Evolutionary conservation across 2,329 filamentous ascomycete species (phyloP).

Genomic region (Tolypocladium tundrense): DNA sequence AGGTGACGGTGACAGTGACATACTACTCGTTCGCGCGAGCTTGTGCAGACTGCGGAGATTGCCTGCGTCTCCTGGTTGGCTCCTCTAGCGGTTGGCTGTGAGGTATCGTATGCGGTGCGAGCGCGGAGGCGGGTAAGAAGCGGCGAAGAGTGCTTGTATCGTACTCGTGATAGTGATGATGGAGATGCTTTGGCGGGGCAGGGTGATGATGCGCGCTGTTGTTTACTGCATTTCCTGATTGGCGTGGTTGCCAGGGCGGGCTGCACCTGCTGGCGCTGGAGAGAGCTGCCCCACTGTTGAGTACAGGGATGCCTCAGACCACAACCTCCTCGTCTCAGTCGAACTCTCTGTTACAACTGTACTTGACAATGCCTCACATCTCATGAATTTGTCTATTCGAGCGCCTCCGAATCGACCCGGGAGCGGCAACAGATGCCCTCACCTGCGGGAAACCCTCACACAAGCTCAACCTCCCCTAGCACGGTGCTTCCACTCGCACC

Average conservation of each 20-base stretch:
- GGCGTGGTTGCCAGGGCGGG: constrained; percentile 18
- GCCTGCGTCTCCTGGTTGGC: neutral
- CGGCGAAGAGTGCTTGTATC: neutral
- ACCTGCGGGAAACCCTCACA: neutral
- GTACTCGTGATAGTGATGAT: neutral
- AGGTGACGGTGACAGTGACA: neutral
- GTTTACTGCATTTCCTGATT: constrained; percentile 21
- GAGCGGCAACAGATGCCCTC: neutral
- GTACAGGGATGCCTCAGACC: neutral
- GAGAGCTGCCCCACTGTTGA: neutral
- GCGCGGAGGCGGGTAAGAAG: neutral
- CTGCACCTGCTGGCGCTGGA: neutral
- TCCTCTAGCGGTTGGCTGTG: neutral
- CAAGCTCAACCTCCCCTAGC: neutral
- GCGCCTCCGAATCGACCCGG: neutral
- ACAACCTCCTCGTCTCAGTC: too few species aligned
- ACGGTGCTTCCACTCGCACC: constrained; percentile 4
- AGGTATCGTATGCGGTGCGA: neutral
- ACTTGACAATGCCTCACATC: neutral
- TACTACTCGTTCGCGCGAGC: neutral
- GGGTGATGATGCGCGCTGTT: constrained; percentile 1
- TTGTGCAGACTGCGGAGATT: neutral
- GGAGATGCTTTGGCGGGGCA: neutral
- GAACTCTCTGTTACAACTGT: neutral
- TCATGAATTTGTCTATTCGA: neutral